Evolutionary conservation across 2,329 filamentous ascomycete genomes (phyloP).

Genomic region (Colletotrichum gloeosporioides): DNA sequence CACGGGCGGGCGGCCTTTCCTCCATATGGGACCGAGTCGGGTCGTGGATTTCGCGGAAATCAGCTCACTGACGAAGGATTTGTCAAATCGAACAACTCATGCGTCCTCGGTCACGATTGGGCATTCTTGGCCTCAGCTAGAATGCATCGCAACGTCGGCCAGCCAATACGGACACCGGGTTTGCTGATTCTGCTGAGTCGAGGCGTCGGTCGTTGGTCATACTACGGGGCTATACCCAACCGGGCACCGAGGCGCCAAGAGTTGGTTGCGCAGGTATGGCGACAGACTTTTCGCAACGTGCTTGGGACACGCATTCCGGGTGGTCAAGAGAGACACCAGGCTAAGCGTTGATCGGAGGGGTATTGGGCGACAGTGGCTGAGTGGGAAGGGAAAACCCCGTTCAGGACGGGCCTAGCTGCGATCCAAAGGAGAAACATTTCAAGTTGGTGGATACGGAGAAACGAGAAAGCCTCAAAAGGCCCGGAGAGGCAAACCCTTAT

Average conservation of each 20-base stretch:
- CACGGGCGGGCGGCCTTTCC: background rate
- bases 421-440: background rate
- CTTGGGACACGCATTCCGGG: conserved; percentile 11
- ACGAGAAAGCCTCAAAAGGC: background rate
- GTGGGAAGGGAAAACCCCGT: background rate
- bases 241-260: conserved; percentile 18
- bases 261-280: background rate
- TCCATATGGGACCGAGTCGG: background rate
- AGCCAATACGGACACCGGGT: background rate
- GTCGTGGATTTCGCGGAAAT: background rate
- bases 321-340: background rate
- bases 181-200: background rate
- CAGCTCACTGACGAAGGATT: background rate
- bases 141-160: background rate
- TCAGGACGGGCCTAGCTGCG: background rate
- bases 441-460: background rate
- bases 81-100: background rate
- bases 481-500: conserved; percentile 8
- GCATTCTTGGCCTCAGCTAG: background rate
- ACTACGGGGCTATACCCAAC: conserved; percentile 8
- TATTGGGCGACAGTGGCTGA: background rate
- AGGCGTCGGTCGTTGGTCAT: background rate
- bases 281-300: conserved; percentile 17
- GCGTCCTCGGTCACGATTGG: background rate
- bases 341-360: background rate